These are phyloP conservation scores for Fusarium hostae DNA, from an alignment of 2,329 filamentous ascomycete genomes.

Conservation along the genomic window DNA sequence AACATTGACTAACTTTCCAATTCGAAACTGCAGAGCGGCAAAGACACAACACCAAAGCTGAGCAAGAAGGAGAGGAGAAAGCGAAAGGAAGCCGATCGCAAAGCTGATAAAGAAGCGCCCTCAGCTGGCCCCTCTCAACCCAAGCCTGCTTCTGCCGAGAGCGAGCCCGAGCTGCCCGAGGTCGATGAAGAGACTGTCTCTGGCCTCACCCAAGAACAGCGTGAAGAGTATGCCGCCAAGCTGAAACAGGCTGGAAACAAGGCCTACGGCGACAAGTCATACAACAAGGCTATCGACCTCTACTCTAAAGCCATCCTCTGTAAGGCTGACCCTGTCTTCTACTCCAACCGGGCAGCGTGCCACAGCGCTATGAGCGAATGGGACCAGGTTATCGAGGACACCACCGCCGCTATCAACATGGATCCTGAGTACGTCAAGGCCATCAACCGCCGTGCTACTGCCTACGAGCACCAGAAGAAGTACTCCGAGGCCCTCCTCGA, in stretches of 20 bases:
- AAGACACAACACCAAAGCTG: slow-evolving; percentile 71
- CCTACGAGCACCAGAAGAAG: slow-evolving; percentile 91
- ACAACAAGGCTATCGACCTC: slow-evolving; percentile 90
- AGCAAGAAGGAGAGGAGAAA: slow-evolving; percentile 92
- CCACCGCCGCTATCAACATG: slow-evolving; percentile 91
- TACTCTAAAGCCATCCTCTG: slow-evolving; percentile 97
- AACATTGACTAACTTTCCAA: slow-evolving; percentile 27
- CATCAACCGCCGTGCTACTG: slow-evolving; percentile 93
- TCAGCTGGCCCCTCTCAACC: slow-evolving; percentile 52
- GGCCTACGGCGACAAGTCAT: slow-evolving; percentile 93
- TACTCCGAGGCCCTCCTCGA: slow-evolving; percentile 96
- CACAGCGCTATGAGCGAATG: slow-evolving; percentile 93
- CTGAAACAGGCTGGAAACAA: slow-evolving; percentile 97
- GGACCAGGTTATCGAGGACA: slow-evolving; percentile 97
- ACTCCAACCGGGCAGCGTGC: slow-evolving; percentile 97
- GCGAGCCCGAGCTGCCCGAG: slow-evolving; percentile 76
- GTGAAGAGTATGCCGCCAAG: slow-evolving; percentile 88
- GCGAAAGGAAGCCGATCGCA: slow-evolving; percentile 80
- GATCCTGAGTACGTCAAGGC: slow-evolving; percentile 98
- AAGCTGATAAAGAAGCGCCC: slow-evolving; percentile 58
- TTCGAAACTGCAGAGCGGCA: slow-evolving; percentile 53
- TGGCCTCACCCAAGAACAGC: slow-evolving; percentile 69
- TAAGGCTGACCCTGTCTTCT: slow-evolving; percentile 97
- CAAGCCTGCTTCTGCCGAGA: slow-evolving; percentile 64
- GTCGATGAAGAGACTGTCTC: slow-evolving; percentile 67